Conservation (phyloP, 805 yeast species). For the Yamadazyma scolyti region DNA sequence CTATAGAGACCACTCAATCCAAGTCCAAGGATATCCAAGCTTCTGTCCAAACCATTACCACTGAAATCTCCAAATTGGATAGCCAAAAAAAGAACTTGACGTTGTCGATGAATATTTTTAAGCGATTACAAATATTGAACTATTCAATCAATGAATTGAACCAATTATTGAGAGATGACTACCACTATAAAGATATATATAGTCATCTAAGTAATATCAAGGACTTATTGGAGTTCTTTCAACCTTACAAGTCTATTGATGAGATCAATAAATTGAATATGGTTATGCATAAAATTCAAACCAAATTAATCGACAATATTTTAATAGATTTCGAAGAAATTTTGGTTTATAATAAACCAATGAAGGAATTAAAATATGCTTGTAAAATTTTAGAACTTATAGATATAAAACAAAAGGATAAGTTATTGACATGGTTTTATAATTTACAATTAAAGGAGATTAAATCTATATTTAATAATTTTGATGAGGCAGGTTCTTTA, state of each 20-base stretch:
- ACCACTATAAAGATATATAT: constrained; percentile 53
- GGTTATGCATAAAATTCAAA: constrained; percentile 56
- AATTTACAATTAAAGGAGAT: constrained; percentile 70
- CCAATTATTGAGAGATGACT: constrained; percentile 45
- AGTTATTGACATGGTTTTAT: constrained; percentile 71
- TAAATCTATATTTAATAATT: constrained; percentile 64
- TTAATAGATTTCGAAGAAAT: constrained; percentile 64
- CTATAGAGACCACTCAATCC: constrained; percentile 45
- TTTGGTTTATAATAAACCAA: constrained; percentile 24
- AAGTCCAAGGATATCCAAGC: constrained; percentile 55
- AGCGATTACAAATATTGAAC: constrained; percentile 76
- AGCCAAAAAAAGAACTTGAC: constrained; percentile 81
- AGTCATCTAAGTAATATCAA: constrained; percentile 66
- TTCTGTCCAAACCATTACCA: constrained; percentile 66
- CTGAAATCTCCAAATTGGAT: constrained; percentile 74
- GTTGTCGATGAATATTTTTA: constrained; percentile 77
- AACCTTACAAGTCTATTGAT: constrained; percentile 76
- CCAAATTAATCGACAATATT: constrained; percentile 62
- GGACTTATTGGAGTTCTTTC: constrained; percentile 69
- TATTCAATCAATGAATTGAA: constrained; percentile 58
- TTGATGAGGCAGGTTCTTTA: constrained; percentile 92
- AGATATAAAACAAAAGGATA: constrained; percentile 53
- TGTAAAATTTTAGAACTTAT: constrained; percentile 68
- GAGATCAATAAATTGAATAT: constrained; percentile 68
- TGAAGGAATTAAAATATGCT: constrained; percentile 49